Evolutionary conservation across 441 rosid genomes (phyloP), one percentile per base, ranked within the genome.

Genomic region (Omphalea diandra): DNA sequence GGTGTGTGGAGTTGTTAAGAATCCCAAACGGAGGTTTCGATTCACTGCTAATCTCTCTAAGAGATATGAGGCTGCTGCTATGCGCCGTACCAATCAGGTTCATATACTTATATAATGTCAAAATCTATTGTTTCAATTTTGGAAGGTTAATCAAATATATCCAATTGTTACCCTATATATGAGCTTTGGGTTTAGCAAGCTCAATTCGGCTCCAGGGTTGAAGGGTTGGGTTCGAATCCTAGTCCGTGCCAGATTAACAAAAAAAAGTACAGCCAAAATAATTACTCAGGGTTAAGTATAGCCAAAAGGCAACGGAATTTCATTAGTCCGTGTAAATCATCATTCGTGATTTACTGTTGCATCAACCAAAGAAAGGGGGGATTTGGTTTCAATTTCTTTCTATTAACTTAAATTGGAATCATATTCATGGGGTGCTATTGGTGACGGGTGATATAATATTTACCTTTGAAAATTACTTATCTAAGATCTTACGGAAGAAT

Each of bases 21-120:
- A 92, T 60, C 90, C 73, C 12, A 84, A 84, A 60, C 82, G 98
- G 57, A 77, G 99, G 70, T 95, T 95, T 73, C 97, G 98, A 31
- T 84, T 72, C 74, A 83, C 87, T 40, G 88, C 86, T 17, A 85
- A 95, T 65, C 92, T 92, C 68, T 83, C 69, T 55, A 88, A 87
- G 80, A 84, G 89, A 44, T 73, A 73, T 44, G 89, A 80, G 68
- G 83, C 67, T 15, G 97, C 93, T 24, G 93, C 85, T 2, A 89
- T 91, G 93, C 96, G 98, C 0, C 81, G 77, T n/a, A 86, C 90
- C 85, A 88, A 89, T 75, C 91, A 87, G 86, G 98, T 85, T 35
- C 20, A 59, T 7, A 49, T 49, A n/a, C n/a, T n/a, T n/a, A n/a
- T n/a, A n/a, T 24, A 18, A 7, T 3, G 36, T 55, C 60, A 55